Conservation (phyloP, 164 flowering plant species). For the Warburgia ugandensis region DNA sequence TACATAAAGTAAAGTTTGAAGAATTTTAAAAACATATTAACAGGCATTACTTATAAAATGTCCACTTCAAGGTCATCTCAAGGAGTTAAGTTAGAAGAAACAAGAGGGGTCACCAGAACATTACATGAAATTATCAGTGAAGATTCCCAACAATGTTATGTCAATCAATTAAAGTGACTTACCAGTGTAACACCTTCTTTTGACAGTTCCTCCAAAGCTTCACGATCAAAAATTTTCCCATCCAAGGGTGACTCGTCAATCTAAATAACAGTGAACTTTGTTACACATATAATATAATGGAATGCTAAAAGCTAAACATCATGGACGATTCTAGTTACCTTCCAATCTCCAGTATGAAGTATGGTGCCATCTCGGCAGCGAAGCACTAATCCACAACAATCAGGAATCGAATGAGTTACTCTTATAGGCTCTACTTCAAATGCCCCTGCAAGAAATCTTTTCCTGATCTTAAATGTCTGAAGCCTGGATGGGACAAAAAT, state of each 20-base stretch:
- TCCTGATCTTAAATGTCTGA: conserved; percentile 61
- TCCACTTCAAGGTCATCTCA: too few species aligned
- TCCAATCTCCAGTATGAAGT: conserved; percentile 99
- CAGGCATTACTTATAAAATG: too few species aligned
- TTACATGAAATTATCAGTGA: too few species aligned
- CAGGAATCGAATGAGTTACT: conserved; percentile 99
- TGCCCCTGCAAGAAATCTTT: conserved; percentile 82
- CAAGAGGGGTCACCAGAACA: too few species aligned
- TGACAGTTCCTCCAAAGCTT: conserved; percentile 78
- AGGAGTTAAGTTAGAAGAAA: too few species aligned
- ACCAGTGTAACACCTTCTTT: conserved; percentile 98
- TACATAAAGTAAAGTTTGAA: too few species aligned
- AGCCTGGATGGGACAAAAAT: conserved; percentile 89
- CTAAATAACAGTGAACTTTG: conserved; percentile 31
- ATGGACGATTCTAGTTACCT: conserved; percentile 57
- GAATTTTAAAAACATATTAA: too few species aligned
- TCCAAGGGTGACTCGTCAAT: conserved; percentile 96
- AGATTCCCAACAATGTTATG: not conserved
- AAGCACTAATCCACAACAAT: conserved; percentile 92
- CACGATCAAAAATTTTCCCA: conserved; percentile 89
- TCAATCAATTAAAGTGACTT: conserved; percentile 17
- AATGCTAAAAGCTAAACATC: not conserved
- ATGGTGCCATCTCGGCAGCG: conserved; percentile 96
- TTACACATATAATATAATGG: not conserved
- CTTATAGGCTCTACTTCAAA: conserved; percentile 92